Evolutionary conservation across 768 basidiomycete species (phyloP).

Genomic region (Calvatia gigantea): DNA sequence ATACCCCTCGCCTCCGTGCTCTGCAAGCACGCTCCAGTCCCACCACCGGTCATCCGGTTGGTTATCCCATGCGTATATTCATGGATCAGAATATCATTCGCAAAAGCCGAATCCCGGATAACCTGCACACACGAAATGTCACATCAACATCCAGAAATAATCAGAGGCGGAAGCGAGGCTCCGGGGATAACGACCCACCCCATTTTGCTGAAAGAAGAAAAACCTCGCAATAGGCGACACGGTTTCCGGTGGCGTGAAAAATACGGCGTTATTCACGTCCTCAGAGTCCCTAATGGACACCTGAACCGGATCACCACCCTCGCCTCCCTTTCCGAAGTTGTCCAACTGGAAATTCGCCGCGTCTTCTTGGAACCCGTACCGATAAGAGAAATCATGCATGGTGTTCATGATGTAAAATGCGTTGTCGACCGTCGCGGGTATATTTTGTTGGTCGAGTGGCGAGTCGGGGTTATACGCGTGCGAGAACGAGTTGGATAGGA

Average conservation of each 20-base stretch:
- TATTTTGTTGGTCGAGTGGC: constrained; percentile 25
- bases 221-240: not conserved
- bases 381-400: constrained; percentile 43
- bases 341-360: constrained; percentile 11
- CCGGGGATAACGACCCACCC: not conserved
- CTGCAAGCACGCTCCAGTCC: constrained; percentile 57
- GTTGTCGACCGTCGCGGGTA: constrained; percentile 48
- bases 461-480: not conserved
- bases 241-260: constrained; percentile 37
- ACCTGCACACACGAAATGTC: too few species aligned
- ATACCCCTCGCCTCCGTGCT: constrained; percentile 62
- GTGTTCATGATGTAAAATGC: constrained; percentile 58
- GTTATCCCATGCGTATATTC: constrained; percentile 51
- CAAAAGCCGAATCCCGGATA: constrained; percentile 55
- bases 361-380: constrained; percentile 50
- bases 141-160: too few species aligned
- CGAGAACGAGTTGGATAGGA: not conserved
- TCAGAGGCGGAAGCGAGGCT: not conserved
- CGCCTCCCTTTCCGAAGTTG: constrained; percentile 36
- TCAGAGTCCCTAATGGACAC: constrained; percentile 46
- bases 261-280: constrained; percentile 40
- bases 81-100: constrained; percentile 53
- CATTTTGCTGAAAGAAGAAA: not conserved
- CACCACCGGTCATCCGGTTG: constrained; percentile 50
- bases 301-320: constrained; percentile 45